A percentile compares a stretch with the other conserved stretches of the same genome.
These are phyloP conservation scores for Hypoxylon fragiforme DNA, from an alignment of 495 filamentous ascomycete species.

Conservation along the genomic window DNA sequence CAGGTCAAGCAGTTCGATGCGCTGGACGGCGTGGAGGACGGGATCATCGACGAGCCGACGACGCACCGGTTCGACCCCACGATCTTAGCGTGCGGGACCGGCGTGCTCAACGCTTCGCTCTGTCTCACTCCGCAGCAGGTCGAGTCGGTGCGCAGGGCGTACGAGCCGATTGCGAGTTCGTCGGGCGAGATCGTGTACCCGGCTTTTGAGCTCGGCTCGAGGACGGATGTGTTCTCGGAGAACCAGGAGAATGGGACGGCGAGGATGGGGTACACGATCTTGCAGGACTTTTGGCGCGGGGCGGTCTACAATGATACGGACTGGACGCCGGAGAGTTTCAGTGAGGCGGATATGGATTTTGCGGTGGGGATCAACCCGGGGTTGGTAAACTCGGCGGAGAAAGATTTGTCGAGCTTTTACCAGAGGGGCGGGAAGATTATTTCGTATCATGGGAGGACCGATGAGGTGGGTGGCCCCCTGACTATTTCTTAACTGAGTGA, in stretches of 20 bases:
- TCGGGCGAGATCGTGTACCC: constrained; percentile 58
- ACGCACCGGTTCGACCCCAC: constrained; percentile 56
- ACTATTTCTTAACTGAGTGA: background rate
- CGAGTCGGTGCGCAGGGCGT: constrained; percentile 52
- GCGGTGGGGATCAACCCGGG: constrained; percentile 42
- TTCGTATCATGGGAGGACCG: constrained; percentile 48
- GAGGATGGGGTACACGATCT: constrained; percentile 12
- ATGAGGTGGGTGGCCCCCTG: constrained; percentile 31
- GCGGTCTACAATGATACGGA: constrained; percentile 8
- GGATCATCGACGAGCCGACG: constrained; percentile 59
- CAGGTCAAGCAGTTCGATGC: constrained; percentile 60
- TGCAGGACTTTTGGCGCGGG: constrained; percentile 21
- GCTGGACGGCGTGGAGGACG: constrained; percentile 59
- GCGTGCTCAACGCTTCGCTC: constrained; percentile 24
- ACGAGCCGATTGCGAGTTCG: constrained; percentile 52
- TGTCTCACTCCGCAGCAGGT: constrained; percentile 57
- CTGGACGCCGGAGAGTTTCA: constrained; percentile 29
- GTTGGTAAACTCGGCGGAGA: constrained; percentile 43
- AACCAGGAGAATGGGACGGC: constrained; percentile 5
- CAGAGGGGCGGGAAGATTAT: constrained; percentile 48
- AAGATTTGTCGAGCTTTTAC: constrained; percentile 45
- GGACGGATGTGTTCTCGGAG: constrained; percentile 20
- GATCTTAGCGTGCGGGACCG: constrained; percentile 48
- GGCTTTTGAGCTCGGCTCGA: constrained; percentile 39
- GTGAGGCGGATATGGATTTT: constrained; percentile 28